phyloP scores from a whole-genome alignment of 352 stramenopile species.

The Phytophthora tubulina region DNA sequence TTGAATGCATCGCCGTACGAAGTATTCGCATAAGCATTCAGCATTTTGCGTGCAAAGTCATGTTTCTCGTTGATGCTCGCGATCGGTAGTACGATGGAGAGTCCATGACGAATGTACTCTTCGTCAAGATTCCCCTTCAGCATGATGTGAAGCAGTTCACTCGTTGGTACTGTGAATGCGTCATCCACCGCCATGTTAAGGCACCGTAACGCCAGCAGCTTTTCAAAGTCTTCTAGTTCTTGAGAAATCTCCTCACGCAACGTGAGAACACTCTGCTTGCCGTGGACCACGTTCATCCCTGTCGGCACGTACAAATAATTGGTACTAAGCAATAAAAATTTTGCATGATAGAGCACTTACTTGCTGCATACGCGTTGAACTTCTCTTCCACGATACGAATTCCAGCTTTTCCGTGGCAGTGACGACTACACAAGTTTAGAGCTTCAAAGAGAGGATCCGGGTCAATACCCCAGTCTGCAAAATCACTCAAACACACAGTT shows the following conservation, averaged over 20 bases:
- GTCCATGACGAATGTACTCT: constrained; percentile 70
- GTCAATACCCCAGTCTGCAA: constrained; percentile 74
- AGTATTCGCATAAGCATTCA: constrained; percentile 58
- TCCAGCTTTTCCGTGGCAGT: constrained; percentile 55
- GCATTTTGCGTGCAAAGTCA: constrained; percentile 58
- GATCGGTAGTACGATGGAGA: constrained; percentile 68
- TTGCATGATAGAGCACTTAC: constrained; percentile 22
- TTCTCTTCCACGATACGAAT: constrained; percentile 51
- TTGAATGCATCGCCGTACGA: constrained; percentile 70
- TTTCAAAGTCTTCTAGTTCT: constrained; percentile 77
- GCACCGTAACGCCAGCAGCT: constrained; percentile 62
- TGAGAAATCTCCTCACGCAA: constrained; percentile 76
- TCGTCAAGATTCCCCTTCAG: constrained; percentile 58
- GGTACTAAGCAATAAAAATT: neutral
- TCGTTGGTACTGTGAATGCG: constrained; percentile 52
- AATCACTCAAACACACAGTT: neutral
- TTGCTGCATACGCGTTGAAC: constrained; percentile 63
- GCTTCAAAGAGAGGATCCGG: constrained; percentile 70
- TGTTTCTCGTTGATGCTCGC: constrained; percentile 69
- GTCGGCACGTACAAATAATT: neutral
- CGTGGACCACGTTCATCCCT: constrained; percentile 68
- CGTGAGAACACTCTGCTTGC: constrained; percentile 56
- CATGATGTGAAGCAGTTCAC: constrained; percentile 70
- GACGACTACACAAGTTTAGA: constrained; percentile 68
- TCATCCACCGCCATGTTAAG: constrained; percentile 64